Evolutionary conservation across 371 early-diverging fungal species (phyloP), one percentile per base, ranked within the genome.

Genomic region (Mortierella sp.): DNA sequence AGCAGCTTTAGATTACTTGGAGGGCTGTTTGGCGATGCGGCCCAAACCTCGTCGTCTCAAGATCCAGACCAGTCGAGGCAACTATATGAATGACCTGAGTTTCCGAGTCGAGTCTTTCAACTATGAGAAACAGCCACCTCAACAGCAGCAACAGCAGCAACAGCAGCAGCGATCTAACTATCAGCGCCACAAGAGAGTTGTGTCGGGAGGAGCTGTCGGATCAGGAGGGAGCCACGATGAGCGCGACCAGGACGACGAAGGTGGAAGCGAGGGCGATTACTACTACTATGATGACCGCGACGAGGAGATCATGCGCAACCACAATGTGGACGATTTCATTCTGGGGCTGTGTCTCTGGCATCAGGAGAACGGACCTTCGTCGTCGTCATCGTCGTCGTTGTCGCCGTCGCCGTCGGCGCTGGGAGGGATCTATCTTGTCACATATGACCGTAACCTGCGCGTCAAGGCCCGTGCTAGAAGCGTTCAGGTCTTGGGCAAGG

Each of bases 41-140:
- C 80, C 82, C 6, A 81, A 80, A 59, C 74, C 64, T n/a, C 76
- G 83, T 31, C 85, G 87, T 53, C 78, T 88, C 82, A 74, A 80
- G 70, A 89, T 94, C 73, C 94, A 94, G 80, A 94, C 94, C n/a
- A 92, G 93, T 6, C 92, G 92, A 69, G 91, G 92, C 67, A 93
- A 93, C 59, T 93, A 92, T 67, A 86, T 93, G 88, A 87, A 90
- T 71, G 93, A 92, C 64, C 88, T 93, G 50, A 89, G 90, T 5
- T 92, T 93, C 80, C 92, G 93, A 2, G 91, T 91, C 11, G 94
- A 94, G 69, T 92, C 91, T 31, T 93, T 94, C 78, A 89, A 91
- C 37, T 93, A 90, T 85, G 87, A 86, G 48, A 76, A 82, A 19
- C 61, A 61, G 9, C 34, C 34, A 34, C 77, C 77, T 57, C 80